Base-by-base conservation (phyloP, 139 green algal genomes). In the Deuterostichococcus epilithicus region DNA sequence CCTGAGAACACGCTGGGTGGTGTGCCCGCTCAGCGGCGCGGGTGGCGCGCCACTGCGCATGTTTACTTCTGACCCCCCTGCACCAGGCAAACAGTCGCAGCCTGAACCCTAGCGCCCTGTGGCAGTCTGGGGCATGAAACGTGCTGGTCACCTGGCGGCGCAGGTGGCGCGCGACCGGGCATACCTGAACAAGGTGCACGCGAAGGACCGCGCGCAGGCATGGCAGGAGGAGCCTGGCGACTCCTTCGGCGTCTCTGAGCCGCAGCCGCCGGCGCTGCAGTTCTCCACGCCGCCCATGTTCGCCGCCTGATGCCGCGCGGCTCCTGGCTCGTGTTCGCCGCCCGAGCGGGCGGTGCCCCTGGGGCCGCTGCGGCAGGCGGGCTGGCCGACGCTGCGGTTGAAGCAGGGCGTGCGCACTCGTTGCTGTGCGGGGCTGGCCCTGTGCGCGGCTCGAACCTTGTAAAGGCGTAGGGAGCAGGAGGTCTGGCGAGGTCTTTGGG, bases 141-240 rank as follows among this genome's bases (percentile, higher is more conserved):
- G 45, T 26, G 45, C 18, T 60, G n/a, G n/a, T n/a, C n/a, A n/a
- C n/a, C n/a, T n/a, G n/a, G n/a, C n/a, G n/a, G n/a, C n/a, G 65
- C 74, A 79, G 74, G 74, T 79, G 30, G 71, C 74, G 58, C 28
- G 52, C 37, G 74, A 79, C 65, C 63, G 39, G 26, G 52, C 63
- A 13, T 79, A 79, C 38, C 37, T 79, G 5, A 73, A 32, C 66
- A 79, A 79, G 39, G 30, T 79, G 28, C 58, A 73, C 39, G n/a
- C 35, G 36, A 74, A 72, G 39, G 74, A 79, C 20, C 68, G 63
- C 34, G 52, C 18, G 52, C 28, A 13, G 18, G 13, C 20, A 3
- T 63, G 52, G 52, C 52, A 20, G 10, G 52, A 63, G 3, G 52
- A 63, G 18, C 52, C 52, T 5, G 52, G 18, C 18, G 52, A 20